Percentiles rank a stretch among this genome's conserved stretches.
Conservation (phyloP, 345 rosid genomes). For the Salix suchowensis region DNA sequence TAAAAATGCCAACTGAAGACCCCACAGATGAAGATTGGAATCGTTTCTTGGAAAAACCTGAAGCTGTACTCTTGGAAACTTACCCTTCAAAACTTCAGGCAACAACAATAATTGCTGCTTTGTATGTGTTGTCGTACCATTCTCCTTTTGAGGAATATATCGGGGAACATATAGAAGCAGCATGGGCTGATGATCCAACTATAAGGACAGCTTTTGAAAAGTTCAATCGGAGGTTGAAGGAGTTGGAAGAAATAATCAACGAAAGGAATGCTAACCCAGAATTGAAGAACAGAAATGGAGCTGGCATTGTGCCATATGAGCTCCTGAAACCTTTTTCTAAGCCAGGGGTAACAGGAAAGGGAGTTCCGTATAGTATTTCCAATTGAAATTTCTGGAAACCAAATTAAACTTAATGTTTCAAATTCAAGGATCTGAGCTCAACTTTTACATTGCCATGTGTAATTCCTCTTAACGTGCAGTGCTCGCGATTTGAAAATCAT, state of each 20-base stretch:
- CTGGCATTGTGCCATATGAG: constrained; percentile 22
- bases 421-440: no score
- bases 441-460: no score
- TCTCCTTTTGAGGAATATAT: constrained; percentile 55
- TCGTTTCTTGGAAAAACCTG: constrained; percentile 40
- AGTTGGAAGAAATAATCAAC: constrained; percentile 39
- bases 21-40: constrained; percentile 29
- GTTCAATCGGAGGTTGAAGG: constrained; percentile 41
- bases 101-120: constrained; percentile 40
- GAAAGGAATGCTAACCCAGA: constrained; percentile 12
- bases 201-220: constrained; percentile 38
- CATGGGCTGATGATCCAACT: constrained; percentile 51
- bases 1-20: constrained; percentile 51
- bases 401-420: not conserved
- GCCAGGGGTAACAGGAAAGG: constrained; percentile 22
- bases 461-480: no score
- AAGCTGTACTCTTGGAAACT: constrained; percentile 46
- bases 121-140: constrained; percentile 60
- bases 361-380: constrained; percentile 22
- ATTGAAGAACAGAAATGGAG: constrained; percentile 25
- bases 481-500: no score
- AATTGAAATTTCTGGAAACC: not conserved
- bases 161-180: constrained; percentile 46
- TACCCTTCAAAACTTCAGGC: constrained; percentile 46
- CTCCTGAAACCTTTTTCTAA: constrained; percentile 18